These are phyloP conservation scores for Globisporangium middletonii DNA, from an alignment of 352 stramenopile species.

Conservation along the genomic window DNA sequence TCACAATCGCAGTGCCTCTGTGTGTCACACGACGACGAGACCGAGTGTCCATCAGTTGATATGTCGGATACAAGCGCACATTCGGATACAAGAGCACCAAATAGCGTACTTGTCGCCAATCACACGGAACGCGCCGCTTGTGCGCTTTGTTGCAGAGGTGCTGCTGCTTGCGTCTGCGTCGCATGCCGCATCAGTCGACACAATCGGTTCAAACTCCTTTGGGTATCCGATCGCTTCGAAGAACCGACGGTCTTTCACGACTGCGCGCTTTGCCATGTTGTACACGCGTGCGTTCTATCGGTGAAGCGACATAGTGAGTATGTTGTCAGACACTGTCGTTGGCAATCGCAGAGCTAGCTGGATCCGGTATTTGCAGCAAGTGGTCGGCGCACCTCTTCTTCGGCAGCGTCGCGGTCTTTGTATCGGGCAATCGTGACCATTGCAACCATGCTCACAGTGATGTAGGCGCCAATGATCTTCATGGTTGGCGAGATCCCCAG, in stretches of 20 bases:
- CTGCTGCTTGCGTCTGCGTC: neutral
- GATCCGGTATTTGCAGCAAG: too few relatives aligned
- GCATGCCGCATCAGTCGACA: neutral
- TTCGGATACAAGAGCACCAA: neutral
- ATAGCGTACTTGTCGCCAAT: conserved; percentile 46
- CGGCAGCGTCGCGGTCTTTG: conserved; percentile 43
- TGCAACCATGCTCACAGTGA: conserved; percentile 40
- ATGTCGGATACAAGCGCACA: neutral
- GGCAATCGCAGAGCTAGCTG: neutral
- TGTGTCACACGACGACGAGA: neutral
- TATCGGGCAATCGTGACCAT: conserved; percentile 55
- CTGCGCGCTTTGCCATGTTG: conserved; percentile 71
- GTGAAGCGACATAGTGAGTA: neutral
- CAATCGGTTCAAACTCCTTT: conserved; percentile 52
- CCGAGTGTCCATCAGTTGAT: neutral
- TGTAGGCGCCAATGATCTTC: conserved; percentile 51
- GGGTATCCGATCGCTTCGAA: conserved; percentile 71
- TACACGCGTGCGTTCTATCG: conserved; percentile 50
- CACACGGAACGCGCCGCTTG: conserved; percentile 35
- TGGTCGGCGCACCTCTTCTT: conserved; percentile 35
- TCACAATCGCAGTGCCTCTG: conserved; percentile 36
- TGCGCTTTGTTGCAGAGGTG: neutral
- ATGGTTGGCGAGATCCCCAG: conserved; percentile 37
- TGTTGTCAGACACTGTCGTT: neutral
- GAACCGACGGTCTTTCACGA: conserved; percentile 67